Conservation (phyloP, 305 asterid species). For the Solanum chacoense region DNA sequence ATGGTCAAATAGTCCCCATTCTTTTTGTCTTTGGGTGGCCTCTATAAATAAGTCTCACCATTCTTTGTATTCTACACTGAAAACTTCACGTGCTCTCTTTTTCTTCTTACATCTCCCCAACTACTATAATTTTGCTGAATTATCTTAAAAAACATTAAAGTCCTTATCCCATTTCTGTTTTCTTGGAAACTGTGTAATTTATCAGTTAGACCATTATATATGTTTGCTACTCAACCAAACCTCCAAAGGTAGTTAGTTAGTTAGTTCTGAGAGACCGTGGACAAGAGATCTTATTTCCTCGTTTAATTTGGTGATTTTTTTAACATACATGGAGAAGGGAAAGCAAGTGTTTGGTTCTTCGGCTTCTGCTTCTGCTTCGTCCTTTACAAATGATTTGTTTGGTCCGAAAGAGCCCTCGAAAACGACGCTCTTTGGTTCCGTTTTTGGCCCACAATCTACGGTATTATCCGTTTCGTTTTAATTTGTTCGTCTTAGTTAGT, state of each 20-base stretch:
- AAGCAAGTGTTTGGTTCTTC: conserved; percentile 25
- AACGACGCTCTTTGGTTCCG: conserved; percentile 46
- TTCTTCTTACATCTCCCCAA: neutral
- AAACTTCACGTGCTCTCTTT: neutral
- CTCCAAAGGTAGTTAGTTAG: neutral
- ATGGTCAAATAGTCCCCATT: neutral
- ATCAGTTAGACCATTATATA: neutral
- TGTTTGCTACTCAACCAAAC: neutral
- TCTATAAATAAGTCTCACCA: neutral
- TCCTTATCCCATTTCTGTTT: neutral
- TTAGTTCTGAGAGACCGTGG: neutral
- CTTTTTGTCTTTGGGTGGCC: neutral
- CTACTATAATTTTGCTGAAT: neutral
- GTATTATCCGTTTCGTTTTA: conserved; percentile 7
- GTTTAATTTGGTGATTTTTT: neutral
- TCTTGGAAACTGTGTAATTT: neutral
- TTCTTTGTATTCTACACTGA: neutral
- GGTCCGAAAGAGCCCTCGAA: conserved; percentile 51
- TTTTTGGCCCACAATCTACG: conserved; percentile 52
- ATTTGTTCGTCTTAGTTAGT: neutral
- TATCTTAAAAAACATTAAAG: neutral
- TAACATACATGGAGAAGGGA: conserved; percentile 41
- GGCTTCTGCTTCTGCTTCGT: conserved; percentile 14
- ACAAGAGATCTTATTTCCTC: neutral
- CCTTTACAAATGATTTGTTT: conserved; percentile 51